Percentiles rank a stretch among this genome's conserved stretches.
Conservation (phyloP, 208 protist species). For the Trypanosoma congolense region DNA sequence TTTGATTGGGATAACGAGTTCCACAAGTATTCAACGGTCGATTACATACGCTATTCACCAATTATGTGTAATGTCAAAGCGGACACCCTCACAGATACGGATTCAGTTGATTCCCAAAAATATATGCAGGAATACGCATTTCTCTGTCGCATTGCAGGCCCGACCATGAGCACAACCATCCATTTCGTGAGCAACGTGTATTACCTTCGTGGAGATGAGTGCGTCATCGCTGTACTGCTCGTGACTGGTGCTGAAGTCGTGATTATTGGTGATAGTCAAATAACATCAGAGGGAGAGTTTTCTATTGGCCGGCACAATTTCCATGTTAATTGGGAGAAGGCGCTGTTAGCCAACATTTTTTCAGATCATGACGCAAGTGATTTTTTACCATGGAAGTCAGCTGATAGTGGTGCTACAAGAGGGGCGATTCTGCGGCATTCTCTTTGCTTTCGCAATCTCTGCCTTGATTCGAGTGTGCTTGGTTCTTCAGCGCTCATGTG, state of each 20-base stretch:
- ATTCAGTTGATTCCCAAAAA: slow-evolving; percentile 18
- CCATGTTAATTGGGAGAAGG: neutral
- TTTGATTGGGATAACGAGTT: slow-evolving; percentile 24
- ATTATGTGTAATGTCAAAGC: slow-evolving; percentile 19
- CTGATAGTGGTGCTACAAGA: slow-evolving; percentile 22
- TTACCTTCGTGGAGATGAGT: slow-evolving; percentile 44
- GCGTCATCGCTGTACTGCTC: slow-evolving; percentile 46
- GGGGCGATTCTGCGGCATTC: slow-evolving; percentile 58
- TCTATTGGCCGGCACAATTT: slow-evolving; percentile 10
- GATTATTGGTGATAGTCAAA: slow-evolving; percentile 55
- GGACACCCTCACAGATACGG: neutral
- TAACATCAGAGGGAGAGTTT: slow-evolving; percentile 55
- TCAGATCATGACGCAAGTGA: neutral
- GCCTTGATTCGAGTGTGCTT: slow-evolving; percentile 24
- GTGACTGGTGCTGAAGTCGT: slow-evolving; percentile 55
- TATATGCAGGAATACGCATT: slow-evolving; percentile 33
- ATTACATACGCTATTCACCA: slow-evolving; percentile 54
- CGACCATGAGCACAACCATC: slow-evolving; percentile 8
- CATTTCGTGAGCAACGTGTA: slow-evolving; percentile 64
- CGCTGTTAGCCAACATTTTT: neutral
- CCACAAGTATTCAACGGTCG: slow-evolving; percentile 34
- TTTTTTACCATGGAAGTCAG: neutral
- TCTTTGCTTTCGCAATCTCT: slow-evolving; percentile 72
- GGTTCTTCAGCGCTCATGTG: slow-evolving; percentile 40
- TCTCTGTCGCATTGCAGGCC: slow-evolving; percentile 40